Base-by-base conservation (phyloP, 768 basidiomycete species). In the Candolleomyces eurysporus region DNA sequence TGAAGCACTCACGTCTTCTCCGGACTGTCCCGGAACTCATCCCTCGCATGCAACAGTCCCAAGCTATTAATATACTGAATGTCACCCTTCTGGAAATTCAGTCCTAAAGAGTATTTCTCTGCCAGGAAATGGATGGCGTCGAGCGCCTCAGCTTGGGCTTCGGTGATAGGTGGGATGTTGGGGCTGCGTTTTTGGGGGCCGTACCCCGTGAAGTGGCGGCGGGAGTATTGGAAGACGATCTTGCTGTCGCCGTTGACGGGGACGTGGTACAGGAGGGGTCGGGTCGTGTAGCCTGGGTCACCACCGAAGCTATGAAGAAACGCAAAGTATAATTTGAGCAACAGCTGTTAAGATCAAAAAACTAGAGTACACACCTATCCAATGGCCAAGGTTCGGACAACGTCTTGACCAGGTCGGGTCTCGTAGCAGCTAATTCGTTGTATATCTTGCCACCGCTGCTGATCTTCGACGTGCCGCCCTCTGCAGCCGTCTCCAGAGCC, bases 21-120 rank as follows among this genome's bases (percentile, higher is more conserved):
- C n/a, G 68, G 66, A 53, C 75, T 75, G 63, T 81, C 80, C 39
- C 67, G 64, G 63, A 81, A 81, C 9, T 70, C 78, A 61, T 81
- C 80, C 57, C 80, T 63, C 13, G 78, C 78, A 64, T 81, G 80
- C 52, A 81, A 68, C 48, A 81, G 62, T 0, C 78, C 74, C 63
- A 81, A 61, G 60, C 75, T 79, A 63, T 80, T 81, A 68, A 81
- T 79, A 65, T 80, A 81, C 63, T 81, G 80, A 39, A 81, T 79
- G 62, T 81, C 80, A 43, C 80, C 80, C 63, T 80, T 81, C 65
- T 78, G 72, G 71, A 81, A 79, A 57, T 80, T 80, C 59, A 80
- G 69, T 5, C 68, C 76, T 2, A 82, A 70, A 32, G 75, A 74
- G 63, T 75, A 76, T 58, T 78, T 78, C 63, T 80, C 77, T 2